Conservation (phyloP, 139 green algal genomes). For the Deuterostichococcus epilithicus region DNA sequence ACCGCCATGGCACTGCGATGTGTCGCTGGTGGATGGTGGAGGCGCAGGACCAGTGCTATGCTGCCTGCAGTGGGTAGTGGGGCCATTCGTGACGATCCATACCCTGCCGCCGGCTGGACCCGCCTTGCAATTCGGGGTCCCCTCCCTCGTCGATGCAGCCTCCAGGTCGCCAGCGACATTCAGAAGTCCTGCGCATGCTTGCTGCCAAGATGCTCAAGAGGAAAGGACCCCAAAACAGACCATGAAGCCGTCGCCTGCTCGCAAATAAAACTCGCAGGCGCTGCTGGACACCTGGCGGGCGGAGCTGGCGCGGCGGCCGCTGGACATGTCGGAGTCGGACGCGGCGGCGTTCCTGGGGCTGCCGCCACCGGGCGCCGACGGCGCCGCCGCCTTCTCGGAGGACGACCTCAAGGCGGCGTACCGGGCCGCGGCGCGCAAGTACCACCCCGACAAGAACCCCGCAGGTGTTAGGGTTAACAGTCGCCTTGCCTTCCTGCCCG, state of each 20-base stretch:
- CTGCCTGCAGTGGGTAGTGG: too few species aligned
- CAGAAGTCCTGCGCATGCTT: background rate
- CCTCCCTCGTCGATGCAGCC: too few species aligned
- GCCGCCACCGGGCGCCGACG: conserved; percentile 16
- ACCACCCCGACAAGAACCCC: conserved; percentile 95
- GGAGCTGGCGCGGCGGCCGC: conserved; percentile 70
- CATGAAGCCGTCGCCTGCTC: background rate
- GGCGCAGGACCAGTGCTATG: too few species aligned
- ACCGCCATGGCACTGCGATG: too few species aligned
- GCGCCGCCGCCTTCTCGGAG: conserved; percentile 35
- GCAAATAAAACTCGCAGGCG: conserved; percentile 35
- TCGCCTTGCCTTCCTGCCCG: too few species aligned
- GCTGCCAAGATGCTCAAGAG: background rate
- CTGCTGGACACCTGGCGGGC: conserved; percentile 82
- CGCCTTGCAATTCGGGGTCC: too few species aligned
- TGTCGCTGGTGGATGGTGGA: too few species aligned
- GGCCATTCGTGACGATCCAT: too few species aligned
- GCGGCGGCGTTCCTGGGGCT: conserved; percentile 68
- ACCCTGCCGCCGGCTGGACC: too few species aligned
- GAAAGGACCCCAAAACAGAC: background rate
- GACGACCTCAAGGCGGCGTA: conserved; percentile 85
- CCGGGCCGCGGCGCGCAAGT: conserved; percentile 58
- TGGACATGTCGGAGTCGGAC: conserved; percentile 62
- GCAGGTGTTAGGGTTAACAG: conserved; percentile 10
- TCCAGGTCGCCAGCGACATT: too few species aligned